Base-by-base conservation (phyloP, 768 basidiomycete species). In the Xanthoconium purpureum region DNA sequence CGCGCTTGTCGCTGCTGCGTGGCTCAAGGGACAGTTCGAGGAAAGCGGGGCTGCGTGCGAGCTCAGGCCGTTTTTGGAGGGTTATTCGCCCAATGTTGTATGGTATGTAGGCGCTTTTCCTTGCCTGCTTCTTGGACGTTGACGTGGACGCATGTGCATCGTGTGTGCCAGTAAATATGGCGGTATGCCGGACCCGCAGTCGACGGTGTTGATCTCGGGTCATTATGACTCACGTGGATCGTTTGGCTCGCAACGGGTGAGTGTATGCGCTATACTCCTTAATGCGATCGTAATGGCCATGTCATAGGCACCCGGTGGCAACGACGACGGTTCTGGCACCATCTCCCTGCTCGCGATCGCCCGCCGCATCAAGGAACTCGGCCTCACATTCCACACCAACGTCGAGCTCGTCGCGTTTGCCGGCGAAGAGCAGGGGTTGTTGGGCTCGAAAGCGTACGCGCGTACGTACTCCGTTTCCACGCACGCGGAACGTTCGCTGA, bases 211-310 rank as follows among this genome's bases (percentile, higher is more conserved):
- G 47, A 75, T 96, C 50, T 87, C 87, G 54, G 91, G 86, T 3
- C 94, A 96, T 70, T 97, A 95, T 66, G 93, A 97, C 67, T 91
- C 89, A 44, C 87, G 94, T 37, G 94, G 94, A 17, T 89, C 89
- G 0, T 96, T 93, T 67, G 94, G 94, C 83, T 36, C 88, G 79
- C 28, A 82, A 76, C 47, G 83, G 65, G 71, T 72, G 52, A 52
- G 63, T 58, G 38, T 14, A 37, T 29, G 44, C 15, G 29, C 29
- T n/a, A n/a, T n/a, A n/a, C n/a, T n/a, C n/a, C n/a, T n/a, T n/a
- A n/a, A n/a, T n/a, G n/a, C n/a, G n/a, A n/a, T n/a, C n/a, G n/a
- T n/a, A n/a, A n/a, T n/a, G n/a, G n/a, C n/a, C n/a, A n/a, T n/a
- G n/a, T 52, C 18, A 8, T 40, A 71, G 70, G 70, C 71, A 28